These are phyloP conservation scores for Fusarium fujikuroi DNA, from an alignment of 2,329 filamentous ascomycete species.

Conservation along the genomic window DNA sequence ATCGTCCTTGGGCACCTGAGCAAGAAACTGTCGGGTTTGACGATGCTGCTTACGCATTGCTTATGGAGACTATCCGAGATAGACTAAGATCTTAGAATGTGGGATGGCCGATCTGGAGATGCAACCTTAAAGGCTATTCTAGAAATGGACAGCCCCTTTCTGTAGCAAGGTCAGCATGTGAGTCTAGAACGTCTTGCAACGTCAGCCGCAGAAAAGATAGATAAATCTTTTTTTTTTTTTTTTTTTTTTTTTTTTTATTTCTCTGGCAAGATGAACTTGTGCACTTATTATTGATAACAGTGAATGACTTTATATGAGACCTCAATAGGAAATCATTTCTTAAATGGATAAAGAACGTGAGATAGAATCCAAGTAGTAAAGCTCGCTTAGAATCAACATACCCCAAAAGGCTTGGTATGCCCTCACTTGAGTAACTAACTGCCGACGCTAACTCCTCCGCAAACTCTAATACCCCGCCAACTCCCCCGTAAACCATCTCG, in stretches of 20 bases:
- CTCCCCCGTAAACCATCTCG: background rate
- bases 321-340: too few species aligned
- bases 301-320: too few species aligned
- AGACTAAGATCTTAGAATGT: background rate
- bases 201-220: background rate
- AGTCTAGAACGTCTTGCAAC: background rate
- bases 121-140: background rate
- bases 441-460: background rate
- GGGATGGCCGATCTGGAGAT: background rate
- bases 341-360: accelerated
- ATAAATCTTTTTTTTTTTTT: too few species aligned
- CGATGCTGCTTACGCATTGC: background rate
- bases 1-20: background rate
- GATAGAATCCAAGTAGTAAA: accelerated
- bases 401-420: background rate
- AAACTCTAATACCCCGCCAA: conserved; percentile 10
- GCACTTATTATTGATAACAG: background rate
- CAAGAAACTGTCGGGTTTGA: accelerated
- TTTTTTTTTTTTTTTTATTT: too few species aligned
- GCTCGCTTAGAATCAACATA: background rate
- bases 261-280: background rate
- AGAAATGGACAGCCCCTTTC: background rate
- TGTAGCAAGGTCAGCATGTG: background rate
- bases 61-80: background rate
- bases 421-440: background rate